These are phyloP conservation scores for Madurella fahalii DNA, from an alignment of 2,329 filamentous ascomycete species.

Conservation along the genomic window DNA sequence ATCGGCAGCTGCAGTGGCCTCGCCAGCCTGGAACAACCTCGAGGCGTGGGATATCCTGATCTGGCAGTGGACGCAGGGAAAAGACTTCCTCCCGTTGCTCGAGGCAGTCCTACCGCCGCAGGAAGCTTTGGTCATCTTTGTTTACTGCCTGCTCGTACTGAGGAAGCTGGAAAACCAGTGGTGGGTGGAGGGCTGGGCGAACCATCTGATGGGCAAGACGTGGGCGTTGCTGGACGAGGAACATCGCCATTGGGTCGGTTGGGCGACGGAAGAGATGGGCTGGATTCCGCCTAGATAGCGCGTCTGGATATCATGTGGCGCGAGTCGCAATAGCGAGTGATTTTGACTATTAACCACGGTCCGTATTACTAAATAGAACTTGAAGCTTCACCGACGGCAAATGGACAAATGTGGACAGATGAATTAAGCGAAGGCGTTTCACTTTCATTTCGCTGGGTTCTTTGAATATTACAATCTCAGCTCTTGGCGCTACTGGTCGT, in stretches of 20 bases:
- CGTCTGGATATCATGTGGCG: too few species aligned
- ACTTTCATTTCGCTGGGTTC: too few species aligned
- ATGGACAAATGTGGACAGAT: too few species aligned
- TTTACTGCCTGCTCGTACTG: constrained; percentile 31
- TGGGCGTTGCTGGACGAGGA: constrained; percentile 35
- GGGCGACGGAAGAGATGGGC: constrained; percentile 12
- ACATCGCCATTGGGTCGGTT: constrained; percentile 32
- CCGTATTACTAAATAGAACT: too few species aligned
- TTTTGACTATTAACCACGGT: too few species aligned
- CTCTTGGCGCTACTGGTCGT: too few species aligned
- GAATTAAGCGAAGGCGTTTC: too few species aligned
- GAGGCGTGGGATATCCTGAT: constrained; percentile 5
- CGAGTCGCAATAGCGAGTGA: too few species aligned
- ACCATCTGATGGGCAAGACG: constrained; percentile 31
- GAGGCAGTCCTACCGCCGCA: constrained; percentile 25
- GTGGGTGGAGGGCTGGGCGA: constrained; percentile 37
- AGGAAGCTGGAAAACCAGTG: constrained; percentile 32
- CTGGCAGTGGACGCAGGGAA: constrained; percentile 8
- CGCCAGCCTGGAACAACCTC: not conserved
- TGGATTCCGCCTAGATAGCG: constrained; percentile 9
- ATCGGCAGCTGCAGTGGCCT: not conserved
- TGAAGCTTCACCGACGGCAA: too few species aligned
- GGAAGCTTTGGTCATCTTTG: constrained; percentile 34
- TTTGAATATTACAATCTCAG: too few species aligned
- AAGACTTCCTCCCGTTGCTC: constrained; percentile 7